Evolutionary conservation across 345 rosid species (phyloP), one percentile per base, ranked within the genome.

Genomic region (thale cress (Arabidopsis thaliana)): DNA sequence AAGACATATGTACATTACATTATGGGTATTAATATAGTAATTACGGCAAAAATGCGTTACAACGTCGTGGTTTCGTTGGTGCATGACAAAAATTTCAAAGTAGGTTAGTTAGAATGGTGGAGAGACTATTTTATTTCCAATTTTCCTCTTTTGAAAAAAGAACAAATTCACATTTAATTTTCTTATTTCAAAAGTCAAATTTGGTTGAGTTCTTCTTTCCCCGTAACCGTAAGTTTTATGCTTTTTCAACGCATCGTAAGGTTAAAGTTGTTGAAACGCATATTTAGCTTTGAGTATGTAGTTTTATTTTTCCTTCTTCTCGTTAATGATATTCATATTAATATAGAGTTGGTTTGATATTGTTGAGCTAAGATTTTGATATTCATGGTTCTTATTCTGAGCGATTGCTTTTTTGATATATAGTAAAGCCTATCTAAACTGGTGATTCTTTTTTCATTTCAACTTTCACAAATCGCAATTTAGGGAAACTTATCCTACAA

Each of bases 1-100:
- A 53, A 55, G 28, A 28, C 4, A 28, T 66, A 52, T 67, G 28
- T 28, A 28, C 4, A 28, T 1, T 25, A 40, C n/a, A 10, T 6
- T n/a, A 55, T 68, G 25, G n/a, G 12, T 55, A 42, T 57, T 34
- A 59, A 5, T 28, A 72, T 40, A 63, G 32, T 63, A 63, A 45
- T 37, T 65, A 55, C 70, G 61, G 80, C 37, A 40, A 69, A 55
- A 76, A 69, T 76, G 80, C 59, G 53, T 14, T 44, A 62, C 66
- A 77, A 52, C 66, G 55, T n/a, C 7, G 76, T 77, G 76, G 80
- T 77, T 77, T 70, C 71, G 71, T 70, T 77, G 57, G 66, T 45
- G 75, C 59, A 36, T 45, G 52, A 56, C 60, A 77, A 30, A 60
- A 55, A 0, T 46, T 70, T 77, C 76, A 63, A 77, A 77, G 80